Evolutionary conservation across 345 rosid genomes (phyloP), one percentile per base, ranked within the genome.

Genomic region (Balakata baccata): DNA sequence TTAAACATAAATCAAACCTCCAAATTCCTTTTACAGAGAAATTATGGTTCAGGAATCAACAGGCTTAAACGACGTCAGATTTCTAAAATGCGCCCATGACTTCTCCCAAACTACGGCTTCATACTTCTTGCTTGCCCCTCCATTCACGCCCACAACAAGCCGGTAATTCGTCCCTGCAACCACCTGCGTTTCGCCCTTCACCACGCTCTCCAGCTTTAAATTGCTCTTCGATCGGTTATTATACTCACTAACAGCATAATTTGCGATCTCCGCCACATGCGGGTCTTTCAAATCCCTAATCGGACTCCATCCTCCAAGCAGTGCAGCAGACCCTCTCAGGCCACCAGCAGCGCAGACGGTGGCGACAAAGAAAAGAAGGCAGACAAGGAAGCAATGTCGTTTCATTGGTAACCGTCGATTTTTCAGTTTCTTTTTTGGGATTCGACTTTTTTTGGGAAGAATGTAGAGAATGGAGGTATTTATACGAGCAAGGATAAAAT

Each of bases 71-170:
- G 74, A 69, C 13, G 64, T 69, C 3, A 75, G 69, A 0, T 69
- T 58, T 69, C 6, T 69, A 53, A 10, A 61, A 10, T 50, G 17
- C 39, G 12, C 45, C 74, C 79, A 75, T 0, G 54, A 16, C 46
- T 69, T 75, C 54, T 75, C 79, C 74, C 69, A 75, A 39, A 75
- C 74, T n/a, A 62, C 56, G 12, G 74, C 79, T 56, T 75, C 69
- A 45, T 75, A 69, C 7, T 69, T 41, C 41, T 69, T 25, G 53
- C 10, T 20, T 4, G 16, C 37, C 5, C 59, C 45, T 18, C 68
- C 74, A 22, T 47, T 53, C 45, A 69, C 74, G 51, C 25, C 56
- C 68, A 75, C 1, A 7, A 61, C 39, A n/a, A 75, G 69, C 45
- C 29, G 22, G 37, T 75, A 75, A 23, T 69, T 69, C 14, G 7